These are phyloP conservation scores for Penicillium brasilianum DNA, from an alignment of 2,329 filamentous ascomycete genomes.

Conservation along the genomic window DNA sequence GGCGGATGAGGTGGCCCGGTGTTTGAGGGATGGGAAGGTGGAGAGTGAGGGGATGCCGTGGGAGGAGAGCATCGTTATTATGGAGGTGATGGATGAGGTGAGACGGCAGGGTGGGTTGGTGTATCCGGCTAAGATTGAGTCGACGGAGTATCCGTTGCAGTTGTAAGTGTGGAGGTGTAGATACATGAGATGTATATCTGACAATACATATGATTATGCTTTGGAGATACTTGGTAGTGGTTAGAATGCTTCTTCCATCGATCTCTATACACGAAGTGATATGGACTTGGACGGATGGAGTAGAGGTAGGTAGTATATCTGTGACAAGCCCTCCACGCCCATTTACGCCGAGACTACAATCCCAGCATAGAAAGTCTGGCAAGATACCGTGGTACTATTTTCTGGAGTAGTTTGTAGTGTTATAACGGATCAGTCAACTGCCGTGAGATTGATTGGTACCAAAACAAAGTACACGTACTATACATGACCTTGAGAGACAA, in stretches of 20 bases:
- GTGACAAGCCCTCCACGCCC: background rate
- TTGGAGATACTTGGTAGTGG: background rate
- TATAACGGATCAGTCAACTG: background rate
- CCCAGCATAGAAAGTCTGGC: background rate
- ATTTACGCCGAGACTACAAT: background rate
- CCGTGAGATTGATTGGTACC: slow-evolving; percentile 28
- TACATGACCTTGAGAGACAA: slow-evolving; percentile 36
- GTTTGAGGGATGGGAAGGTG: slow-evolving; percentile 74
- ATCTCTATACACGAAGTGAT: no score
- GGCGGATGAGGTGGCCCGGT: slow-evolving; percentile 77
- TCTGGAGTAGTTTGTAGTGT: background rate
- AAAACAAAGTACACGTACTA: slow-evolving; percentile 36
- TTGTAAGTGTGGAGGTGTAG: slow-evolving; percentile 29
- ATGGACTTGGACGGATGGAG: no score
- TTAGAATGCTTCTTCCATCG: background rate
- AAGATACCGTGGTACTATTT: background rate
- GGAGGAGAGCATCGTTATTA: slow-evolving; percentile 80
- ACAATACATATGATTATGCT: background rate
- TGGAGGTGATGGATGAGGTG: slow-evolving; percentile 78
- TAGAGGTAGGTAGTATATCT: background rate
- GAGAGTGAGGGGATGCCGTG: slow-evolving; percentile 74
- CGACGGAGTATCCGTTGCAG: slow-evolving; percentile 57
- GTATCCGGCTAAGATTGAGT: slow-evolving; percentile 72
- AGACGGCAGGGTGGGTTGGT: slow-evolving; percentile 65
- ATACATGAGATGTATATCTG: background rate